Evolutionary conservation across 768 basidiomycete species (phyloP).

Genomic region (Dentipellis fragilis): DNA sequence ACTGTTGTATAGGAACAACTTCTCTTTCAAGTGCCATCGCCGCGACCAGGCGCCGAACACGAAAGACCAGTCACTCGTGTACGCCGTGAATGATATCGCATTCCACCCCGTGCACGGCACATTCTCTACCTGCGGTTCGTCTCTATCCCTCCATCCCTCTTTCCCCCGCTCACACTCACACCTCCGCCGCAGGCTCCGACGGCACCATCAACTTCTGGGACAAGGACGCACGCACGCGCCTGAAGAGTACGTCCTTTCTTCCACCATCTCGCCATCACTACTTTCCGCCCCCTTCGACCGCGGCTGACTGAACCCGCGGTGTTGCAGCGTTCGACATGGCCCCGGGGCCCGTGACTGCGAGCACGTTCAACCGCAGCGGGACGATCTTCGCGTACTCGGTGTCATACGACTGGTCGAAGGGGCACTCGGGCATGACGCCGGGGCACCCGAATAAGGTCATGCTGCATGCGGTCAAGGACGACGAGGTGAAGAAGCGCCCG

Average conservation of each 20-base stretch:
- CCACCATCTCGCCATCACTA: no score
- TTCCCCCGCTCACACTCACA: neutral
- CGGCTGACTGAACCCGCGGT: no score
- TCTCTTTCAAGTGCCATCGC: conserved; percentile 48
- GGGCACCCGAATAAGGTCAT: conserved; percentile 69
- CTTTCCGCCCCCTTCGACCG: no score
- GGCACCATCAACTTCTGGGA: conserved; percentile 93
- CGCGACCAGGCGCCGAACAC: conserved; percentile 22
- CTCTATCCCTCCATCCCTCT: no score
- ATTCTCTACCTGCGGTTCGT: conserved; percentile 31
- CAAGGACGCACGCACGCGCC: conserved; percentile 82
- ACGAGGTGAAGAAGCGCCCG: conserved; percentile 66
- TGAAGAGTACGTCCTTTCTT: conserved; percentile 57
- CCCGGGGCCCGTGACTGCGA: conserved; percentile 69
- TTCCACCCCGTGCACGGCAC: conserved; percentile 48
- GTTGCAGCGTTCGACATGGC: conserved; percentile 57
- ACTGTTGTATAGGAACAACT: conserved; percentile 43
- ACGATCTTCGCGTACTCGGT: conserved; percentile 87
- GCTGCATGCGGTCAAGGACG: conserved; percentile 79
- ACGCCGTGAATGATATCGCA: conserved; percentile 45
- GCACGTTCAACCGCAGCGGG: conserved; percentile 80
- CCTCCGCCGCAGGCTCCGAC: conserved; percentile 46
- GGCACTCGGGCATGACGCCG: conserved; percentile 75
- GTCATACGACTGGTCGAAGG: conserved; percentile 93
- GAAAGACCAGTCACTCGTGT: conserved; percentile 37